phyloP scores from a whole-genome alignment of 1,284 basidiomycete species.

The Omphalotus olearius region DNA sequence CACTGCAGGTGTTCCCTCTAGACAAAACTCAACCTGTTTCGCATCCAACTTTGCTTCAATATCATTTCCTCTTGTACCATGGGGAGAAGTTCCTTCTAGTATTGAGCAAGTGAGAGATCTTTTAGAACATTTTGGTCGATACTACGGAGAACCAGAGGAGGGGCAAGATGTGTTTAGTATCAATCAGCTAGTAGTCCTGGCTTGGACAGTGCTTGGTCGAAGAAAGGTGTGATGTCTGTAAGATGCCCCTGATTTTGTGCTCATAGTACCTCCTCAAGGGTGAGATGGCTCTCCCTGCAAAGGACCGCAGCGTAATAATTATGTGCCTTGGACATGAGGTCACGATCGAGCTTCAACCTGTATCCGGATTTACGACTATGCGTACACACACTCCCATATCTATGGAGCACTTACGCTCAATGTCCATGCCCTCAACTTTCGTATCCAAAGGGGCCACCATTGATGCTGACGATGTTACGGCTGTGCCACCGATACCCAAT shows the following conservation, averaged over 20 bases:
- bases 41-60: neutral
- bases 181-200: constrained; percentile 2
- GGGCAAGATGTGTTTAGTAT: neutral
- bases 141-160: constrained; percentile 8
- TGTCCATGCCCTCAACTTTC: too few species aligned
- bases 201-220: constrained; percentile 11
- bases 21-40: neutral
- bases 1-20: neutral
- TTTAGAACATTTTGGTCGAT: neutral
- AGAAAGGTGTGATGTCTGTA: constrained; percentile 1
- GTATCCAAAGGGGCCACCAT: too few species aligned
- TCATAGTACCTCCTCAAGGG: constrained; percentile 5
- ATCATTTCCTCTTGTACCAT: neutral
- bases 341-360: constrained; percentile 13
- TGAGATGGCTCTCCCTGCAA: constrained; percentile 4
- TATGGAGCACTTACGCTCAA: too few species aligned
- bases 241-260: neutral
- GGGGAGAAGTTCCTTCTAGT: constrained; percentile 4
- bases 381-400: too few species aligned
- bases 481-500: too few species aligned
- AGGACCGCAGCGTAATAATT: constrained; percentile 10
- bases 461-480: too few species aligned
- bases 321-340: constrained; percentile 18
- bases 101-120: constrained; percentile 4
- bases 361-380: constrained; percentile 5